phyloP scores from a whole-genome alignment of 2,329 filamentous ascomycete species.

The Fusarium secorum region DNA sequence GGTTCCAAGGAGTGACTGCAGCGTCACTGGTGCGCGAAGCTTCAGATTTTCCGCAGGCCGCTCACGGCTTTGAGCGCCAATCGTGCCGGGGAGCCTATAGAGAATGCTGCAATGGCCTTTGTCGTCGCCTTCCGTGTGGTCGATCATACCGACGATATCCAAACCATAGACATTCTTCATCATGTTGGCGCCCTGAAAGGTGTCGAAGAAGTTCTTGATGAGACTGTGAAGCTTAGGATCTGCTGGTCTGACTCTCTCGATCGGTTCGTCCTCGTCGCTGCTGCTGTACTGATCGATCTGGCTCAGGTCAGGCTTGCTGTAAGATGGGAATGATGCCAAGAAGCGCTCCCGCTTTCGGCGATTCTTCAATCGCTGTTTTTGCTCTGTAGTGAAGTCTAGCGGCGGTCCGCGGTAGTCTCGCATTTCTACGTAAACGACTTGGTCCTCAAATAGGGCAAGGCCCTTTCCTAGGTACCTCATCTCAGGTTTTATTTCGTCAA shows the following conservation, averaged over 20 bases:
- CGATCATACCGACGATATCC: not conserved
- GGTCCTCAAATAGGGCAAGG: not conserved
- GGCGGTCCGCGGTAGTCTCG: not conserved
- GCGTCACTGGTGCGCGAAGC: not conserved
- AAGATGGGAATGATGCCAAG: rapidly evolving
- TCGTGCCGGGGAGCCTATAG: rapidly evolving
- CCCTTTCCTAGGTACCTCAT: not conserved
- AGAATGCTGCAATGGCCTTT: not conserved
- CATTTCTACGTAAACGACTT: not conserved
- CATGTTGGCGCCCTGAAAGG: not conserved
- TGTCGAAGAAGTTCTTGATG: not conserved
- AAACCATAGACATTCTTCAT: not conserved
- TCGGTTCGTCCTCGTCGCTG: not conserved
- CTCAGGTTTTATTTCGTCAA: not conserved
- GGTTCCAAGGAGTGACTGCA: not conserved
- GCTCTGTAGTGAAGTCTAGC: not conserved
- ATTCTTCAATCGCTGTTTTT: not conserved
- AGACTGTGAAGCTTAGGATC: not conserved
- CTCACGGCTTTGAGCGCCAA: rapidly evolving
- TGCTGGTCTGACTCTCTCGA: not conserved
- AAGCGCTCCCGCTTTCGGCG: not conserved
- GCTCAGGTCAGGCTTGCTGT: rapidly evolving
- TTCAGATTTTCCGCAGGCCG: not conserved
- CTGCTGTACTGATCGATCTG: not conserved
- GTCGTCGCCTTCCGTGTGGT: not conserved